Percentiles rank a stretch among this genome's conserved stretches.
These are phyloP conservation scores for Fomitopsis palustris DNA, from an alignment of 1,284 basidiomycete species.

Conservation along the genomic window DNA sequence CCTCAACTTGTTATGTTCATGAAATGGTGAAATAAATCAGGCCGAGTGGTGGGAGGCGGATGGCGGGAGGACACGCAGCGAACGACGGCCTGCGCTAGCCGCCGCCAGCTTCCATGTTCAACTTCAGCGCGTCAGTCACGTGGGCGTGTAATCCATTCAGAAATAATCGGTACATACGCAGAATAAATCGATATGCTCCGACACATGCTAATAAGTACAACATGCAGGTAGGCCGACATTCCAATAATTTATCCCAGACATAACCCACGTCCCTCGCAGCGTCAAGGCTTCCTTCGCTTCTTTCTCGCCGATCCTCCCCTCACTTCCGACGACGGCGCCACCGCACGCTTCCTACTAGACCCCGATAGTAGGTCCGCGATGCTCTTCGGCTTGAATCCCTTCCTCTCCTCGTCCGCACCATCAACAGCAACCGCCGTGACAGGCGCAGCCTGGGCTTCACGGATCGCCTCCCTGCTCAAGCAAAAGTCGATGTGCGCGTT, in stretches of 20 bases:
- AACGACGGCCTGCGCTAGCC: not conserved
- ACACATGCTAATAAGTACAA: too few species aligned
- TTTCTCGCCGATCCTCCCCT: not conserved
- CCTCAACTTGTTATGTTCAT: too few species aligned
- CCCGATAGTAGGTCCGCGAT: not conserved
- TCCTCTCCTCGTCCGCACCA: not conserved
- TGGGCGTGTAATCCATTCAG: not conserved
- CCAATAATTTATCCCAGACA: not conserved
- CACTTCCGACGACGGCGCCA: not conserved
- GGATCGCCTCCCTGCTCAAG: constrained; percentile 65
- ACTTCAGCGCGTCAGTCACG: not conserved
- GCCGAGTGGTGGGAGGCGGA: too few species aligned
- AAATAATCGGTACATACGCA: too few species aligned
- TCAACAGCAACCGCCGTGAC: not conserved
- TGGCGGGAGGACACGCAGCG: not conserved
- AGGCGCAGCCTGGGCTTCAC: constrained; percentile 51
- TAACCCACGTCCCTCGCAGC: not conserved
- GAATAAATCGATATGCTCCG: too few species aligned
- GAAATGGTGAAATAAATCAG: too few species aligned
- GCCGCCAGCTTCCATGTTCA: not conserved
- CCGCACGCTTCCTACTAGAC: not conserved
- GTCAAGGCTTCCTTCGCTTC: not conserved
- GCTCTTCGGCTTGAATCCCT: not conserved
- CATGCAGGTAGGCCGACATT: too few species aligned
- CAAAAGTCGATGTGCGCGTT: constrained; percentile 80